Percentiles rank a stretch among this genome's conserved stretches.
Conservation (phyloP, 768 basidiomycete genomes). For the Crepidotus variabilis region DNA sequence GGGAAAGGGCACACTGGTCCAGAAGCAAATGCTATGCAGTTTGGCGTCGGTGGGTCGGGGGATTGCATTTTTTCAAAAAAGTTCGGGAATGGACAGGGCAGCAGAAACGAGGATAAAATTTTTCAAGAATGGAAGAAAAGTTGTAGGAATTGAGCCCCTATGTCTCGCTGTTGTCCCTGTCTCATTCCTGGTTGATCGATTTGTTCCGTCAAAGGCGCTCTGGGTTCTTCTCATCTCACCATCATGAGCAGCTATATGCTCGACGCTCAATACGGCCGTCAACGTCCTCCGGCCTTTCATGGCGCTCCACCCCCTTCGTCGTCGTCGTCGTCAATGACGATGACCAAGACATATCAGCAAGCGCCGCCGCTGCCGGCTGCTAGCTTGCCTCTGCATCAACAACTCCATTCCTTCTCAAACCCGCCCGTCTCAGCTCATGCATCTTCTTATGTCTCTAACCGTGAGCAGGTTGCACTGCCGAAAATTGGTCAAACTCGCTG, state of each 20-base stretch:
- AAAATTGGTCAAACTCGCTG: slow-evolving; percentile 72
- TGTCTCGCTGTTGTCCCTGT: slow-evolving; percentile 9
- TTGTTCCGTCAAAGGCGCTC: slow-evolving; percentile 11
- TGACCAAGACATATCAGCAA: slow-evolving; percentile 6
- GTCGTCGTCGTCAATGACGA: slow-evolving; percentile 1
- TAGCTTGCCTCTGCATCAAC: background rate
- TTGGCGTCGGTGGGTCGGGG: background rate
- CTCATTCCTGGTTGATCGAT: slow-evolving; percentile 13
- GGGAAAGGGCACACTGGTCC: background rate
- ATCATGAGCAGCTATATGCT: slow-evolving; percentile 13
- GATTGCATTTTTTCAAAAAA: background rate
- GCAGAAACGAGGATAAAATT: background rate
- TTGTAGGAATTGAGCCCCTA: background rate
- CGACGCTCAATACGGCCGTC: background rate
- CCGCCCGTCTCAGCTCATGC: slow-evolving; percentile 21
- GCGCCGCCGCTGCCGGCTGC: slow-evolving; percentile 5
- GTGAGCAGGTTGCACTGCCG: slow-evolving; percentile 36
- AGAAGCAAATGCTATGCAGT: background rate
- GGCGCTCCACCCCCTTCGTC: background rate
- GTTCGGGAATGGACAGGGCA: too few relatives aligned
- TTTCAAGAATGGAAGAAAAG: slow-evolving; percentile 9
- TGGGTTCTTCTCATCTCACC: slow-evolving; percentile 5
- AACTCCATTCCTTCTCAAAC: background rate
- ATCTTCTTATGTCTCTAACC: slow-evolving; percentile 9
- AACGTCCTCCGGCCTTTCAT: background rate